Evolutionary conservation across 257 asterid genomes (phyloP).

Genomic region (Nicotiana benthamiana): DNA sequence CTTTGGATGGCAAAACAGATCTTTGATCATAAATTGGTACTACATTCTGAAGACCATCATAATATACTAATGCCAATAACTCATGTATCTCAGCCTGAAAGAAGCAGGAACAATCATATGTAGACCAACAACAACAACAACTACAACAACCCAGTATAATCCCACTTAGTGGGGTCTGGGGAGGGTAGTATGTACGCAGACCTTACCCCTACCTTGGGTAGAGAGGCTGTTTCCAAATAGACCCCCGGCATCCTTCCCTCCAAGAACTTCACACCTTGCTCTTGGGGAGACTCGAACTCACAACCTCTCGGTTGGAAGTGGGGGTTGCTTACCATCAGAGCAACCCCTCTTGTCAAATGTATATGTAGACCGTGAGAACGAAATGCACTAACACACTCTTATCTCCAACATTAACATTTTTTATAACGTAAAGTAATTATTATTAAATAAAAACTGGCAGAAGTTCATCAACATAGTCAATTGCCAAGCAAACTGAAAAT

Average conservation of each 20-base stretch:
- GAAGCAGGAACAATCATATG: slow-evolving; percentile 10
- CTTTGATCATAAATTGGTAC: slow-evolving; percentile 97
- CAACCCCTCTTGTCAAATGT: no score
- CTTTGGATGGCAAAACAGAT: slow-evolving; percentile 56
- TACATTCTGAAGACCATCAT: slow-evolving; percentile 95
- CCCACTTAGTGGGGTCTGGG: no score
- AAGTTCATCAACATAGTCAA: neutral
- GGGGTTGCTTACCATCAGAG: no score
- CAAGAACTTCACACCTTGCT: no score
- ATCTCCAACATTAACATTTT: neutral
- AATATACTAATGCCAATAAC: slow-evolving; percentile 86
- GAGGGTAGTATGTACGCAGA: no score
- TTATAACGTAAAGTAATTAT: neutral
- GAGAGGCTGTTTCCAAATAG: no score
- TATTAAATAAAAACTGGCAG: neutral
- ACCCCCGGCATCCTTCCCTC: no score
- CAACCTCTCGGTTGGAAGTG: no score
- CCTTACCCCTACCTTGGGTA: no score
- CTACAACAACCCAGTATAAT: no score
- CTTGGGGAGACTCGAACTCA: no score
- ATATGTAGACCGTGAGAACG: neutral
- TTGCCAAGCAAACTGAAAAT: neutral
- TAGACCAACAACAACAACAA: no score
- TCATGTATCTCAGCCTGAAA: slow-evolving; percentile 96
- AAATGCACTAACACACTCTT: neutral